Percentiles rank a stretch among this genome's conserved stretches.
These are phyloP conservation scores for Elymus sibiricus DNA, from an alignment of 176 grass and related monocot species.

Conservation along the genomic window DNA sequence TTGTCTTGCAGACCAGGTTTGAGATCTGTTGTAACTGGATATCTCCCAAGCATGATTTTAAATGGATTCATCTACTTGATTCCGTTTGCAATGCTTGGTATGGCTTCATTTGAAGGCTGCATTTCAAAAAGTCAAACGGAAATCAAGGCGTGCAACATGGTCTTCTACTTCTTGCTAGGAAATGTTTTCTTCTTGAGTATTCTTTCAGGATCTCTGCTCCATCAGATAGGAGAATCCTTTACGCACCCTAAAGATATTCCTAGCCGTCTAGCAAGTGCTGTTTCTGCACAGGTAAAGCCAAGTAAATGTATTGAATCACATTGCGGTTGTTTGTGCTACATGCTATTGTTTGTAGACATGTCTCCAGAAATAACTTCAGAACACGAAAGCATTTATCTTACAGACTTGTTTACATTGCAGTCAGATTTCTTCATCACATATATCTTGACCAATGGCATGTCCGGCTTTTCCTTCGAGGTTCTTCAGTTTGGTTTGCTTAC, in stretches of 20 bases:
- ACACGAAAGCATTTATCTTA: constrained; percentile 5
- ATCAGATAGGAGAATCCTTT: constrained; percentile 80
- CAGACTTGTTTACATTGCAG: constrained; percentile 40
- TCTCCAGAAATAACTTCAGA: not conserved
- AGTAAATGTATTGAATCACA: not conserved
- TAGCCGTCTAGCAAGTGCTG: constrained; percentile 72
- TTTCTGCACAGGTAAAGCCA: constrained; percentile 72
- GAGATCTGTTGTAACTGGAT: too few species aligned
- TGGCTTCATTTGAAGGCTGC: too few species aligned
- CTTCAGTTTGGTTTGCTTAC: constrained; percentile 76
- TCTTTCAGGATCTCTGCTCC: constrained; percentile 74
- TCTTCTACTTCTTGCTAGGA: too few species aligned
- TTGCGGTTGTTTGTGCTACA: not conserved
- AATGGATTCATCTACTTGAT: too few species aligned
- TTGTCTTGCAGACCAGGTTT: too few species aligned
- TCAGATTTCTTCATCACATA: constrained; percentile 98
- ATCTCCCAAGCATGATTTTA: too few species aligned
- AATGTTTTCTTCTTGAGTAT: constrained; percentile 91
- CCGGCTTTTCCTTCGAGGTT: constrained; percentile 87
- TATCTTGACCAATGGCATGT: constrained; percentile 88
- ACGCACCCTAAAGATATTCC: too few species aligned
- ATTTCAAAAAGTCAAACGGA: too few species aligned
- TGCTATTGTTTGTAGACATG: not conserved
- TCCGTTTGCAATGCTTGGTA: too few species aligned
- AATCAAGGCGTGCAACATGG: too few species aligned